Percentiles rank a stretch among this genome's conserved stretches.
These are phyloP conservation scores for Zasmidium citrigriseum DNA, from an alignment of 2,329 filamentous ascomycete genomes.

Conservation along the genomic window DNA sequence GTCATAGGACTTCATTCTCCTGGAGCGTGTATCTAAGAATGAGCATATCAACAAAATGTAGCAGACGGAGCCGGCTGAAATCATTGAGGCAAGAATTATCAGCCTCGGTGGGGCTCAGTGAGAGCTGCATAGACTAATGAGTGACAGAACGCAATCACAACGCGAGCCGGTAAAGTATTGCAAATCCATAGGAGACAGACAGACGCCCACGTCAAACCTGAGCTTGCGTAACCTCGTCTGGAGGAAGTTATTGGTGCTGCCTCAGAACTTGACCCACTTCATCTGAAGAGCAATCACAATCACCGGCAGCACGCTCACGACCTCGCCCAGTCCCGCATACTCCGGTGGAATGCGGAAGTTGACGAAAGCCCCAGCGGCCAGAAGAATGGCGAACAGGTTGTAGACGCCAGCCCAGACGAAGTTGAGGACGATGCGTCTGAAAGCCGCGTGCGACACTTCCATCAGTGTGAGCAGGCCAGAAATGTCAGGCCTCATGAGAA, in stretches of 20 bases:
- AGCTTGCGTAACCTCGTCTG: not conserved
- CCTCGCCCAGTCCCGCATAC: conserved; percentile 70
- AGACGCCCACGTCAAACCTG: too few species aligned
- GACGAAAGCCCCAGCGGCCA: conserved; percentile 68
- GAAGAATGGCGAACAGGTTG: conserved; percentile 67
- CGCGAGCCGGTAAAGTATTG: too few species aligned
- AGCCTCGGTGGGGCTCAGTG: too few species aligned
- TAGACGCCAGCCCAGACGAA: conserved; percentile 72
- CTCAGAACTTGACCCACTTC: conserved; percentile 9
- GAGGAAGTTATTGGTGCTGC: not conserved
- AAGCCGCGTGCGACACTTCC: conserved; percentile 49
- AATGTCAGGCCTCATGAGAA: conserved; percentile 58
- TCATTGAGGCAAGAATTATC: too few species aligned
- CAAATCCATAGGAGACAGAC: too few species aligned
- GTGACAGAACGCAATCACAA: too few species aligned
- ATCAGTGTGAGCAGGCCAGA: conserved; percentile 60
- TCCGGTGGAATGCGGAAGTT: conserved; percentile 56
- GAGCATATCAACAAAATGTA: too few species aligned
- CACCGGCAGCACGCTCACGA: conserved; percentile 73
- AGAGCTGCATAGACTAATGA: too few species aligned
- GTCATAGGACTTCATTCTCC: too few species aligned
- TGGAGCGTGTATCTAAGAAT: too few species aligned
- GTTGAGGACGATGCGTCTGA: conserved; percentile 58
- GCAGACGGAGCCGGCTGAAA: too few species aligned
- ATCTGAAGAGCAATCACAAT: conserved; percentile 55